These are phyloP conservation scores for Ceratocystis cubensis DNA, from an alignment of 2,329 filamentous ascomycete genomes.

Conservation along the genomic window DNA sequence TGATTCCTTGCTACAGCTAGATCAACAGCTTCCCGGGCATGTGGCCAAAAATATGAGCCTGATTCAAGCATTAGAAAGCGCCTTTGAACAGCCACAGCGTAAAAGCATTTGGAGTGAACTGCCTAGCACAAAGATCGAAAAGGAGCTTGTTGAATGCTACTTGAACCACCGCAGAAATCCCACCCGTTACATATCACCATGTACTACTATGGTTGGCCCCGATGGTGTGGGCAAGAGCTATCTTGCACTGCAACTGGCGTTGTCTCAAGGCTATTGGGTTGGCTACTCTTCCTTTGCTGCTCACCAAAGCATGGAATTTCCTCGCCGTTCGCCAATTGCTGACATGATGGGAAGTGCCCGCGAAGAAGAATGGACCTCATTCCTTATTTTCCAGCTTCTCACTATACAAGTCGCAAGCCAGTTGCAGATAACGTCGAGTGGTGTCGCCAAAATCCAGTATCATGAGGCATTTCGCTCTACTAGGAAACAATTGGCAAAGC, in stretches of 20 bases:
- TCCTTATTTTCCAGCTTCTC: slow-evolving; percentile 17
- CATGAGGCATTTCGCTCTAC: slow-evolving; percentile 13
- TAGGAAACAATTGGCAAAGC: slow-evolving; percentile 11
- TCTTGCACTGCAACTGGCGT: slow-evolving; percentile 11
- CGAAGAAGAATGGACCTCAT: slow-evolving; percentile 19
- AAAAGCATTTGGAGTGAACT: slow-evolving; percentile 18
- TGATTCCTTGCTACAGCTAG: slow-evolving; percentile 14
- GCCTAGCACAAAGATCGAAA: slow-evolving; percentile 13
- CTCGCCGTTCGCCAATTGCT: slow-evolving; percentile 15
- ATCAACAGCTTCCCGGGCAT: not conserved
- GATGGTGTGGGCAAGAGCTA: slow-evolving; percentile 20
- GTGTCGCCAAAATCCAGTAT: slow-evolving; percentile 14
- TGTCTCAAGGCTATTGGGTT: slow-evolving; percentile 18
- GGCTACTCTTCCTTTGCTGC: slow-evolving; percentile 15
- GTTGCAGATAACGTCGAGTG: not conserved
- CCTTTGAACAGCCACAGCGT: slow-evolving; percentile 17
- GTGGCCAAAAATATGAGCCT: not conserved
- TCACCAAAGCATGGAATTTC: slow-evolving; percentile 1
- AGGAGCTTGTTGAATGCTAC: slow-evolving; percentile 7
- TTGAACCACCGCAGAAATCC: slow-evolving; percentile 17
- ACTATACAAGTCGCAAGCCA: not conserved
- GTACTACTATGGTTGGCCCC: slow-evolving; percentile 16
- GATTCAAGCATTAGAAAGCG: slow-evolving; percentile 4
- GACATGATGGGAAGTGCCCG: slow-evolving; percentile 15
- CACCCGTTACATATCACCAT: slow-evolving; percentile 16